Evolutionary conservation across 2,329 filamentous ascomycete species (phyloP), one percentile per base, ranked within the genome.

Genomic region (Harringtonia aguacate): DNA sequence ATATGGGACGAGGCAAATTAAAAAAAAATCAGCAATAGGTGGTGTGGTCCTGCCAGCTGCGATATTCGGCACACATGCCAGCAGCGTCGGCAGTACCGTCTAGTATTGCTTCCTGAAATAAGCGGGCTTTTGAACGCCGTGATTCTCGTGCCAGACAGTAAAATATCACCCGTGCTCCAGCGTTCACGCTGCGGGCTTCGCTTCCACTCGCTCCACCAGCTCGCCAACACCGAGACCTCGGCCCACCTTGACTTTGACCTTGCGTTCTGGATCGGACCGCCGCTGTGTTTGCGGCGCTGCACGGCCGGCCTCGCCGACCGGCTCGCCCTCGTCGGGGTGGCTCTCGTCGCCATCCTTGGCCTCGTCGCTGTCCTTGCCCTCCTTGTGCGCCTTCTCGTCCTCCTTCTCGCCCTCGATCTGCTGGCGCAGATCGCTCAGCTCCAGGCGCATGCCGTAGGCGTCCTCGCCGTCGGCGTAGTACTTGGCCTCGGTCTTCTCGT

Each of bases 391-490:
- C 17, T 53, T 54, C 8, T 56, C 53, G 28, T 56, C 56, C 38
- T 56, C 56, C n/a, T 63, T 64, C 50, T 65, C 65, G 46, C 62
- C 65, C 48, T 71, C 61, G 43, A 68, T 56, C 57, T 67, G 65
- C 46, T 68, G 66, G 49, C 68, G 62, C 59, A 84, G 71, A 52
- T 72, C 69, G 47, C 75, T 68, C 36, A 98, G 73, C 57, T 97
- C 84, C 61, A 95, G 84, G 50, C 81, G 81, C 92, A 98, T 98
- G 59, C 80, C 85, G 61, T 81, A 95, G 31, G 92, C 92, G 68
- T 98, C 87, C 68, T 98, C 92, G 48, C 90, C 90, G 62, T 98
- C 92, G 46, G 92, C 92, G 61, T 98, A 98, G 75, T 95, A 95
- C 67, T 89, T 92, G 39, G 75, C 61, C 66, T 94, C 87, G 12